A percentile compares a stretch with the other conserved stretches of the same genome.
phyloP scores from a whole-genome alignment of 495 filamentous ascomycete genomes.

The Aspergillus sclerotiicarbonarius region DNA sequence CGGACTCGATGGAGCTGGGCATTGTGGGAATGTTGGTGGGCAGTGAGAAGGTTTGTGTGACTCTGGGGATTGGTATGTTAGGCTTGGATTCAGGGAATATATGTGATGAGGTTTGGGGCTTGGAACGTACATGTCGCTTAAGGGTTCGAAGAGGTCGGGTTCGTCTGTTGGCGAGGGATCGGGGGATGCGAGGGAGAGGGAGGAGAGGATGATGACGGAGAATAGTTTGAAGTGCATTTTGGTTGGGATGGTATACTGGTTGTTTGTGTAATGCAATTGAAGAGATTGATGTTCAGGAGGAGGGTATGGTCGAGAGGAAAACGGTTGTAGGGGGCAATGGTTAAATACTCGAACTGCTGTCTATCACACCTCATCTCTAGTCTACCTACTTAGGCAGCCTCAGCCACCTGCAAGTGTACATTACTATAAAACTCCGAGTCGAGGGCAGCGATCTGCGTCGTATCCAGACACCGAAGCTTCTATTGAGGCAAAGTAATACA shows the following conservation, averaged over 20 bases:
- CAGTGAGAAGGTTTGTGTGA: neutral
- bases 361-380: too few relatives aligned
- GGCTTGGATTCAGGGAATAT: neutral
- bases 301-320: too few relatives aligned
- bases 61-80: neutral
- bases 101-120: neutral
- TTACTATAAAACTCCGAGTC: neutral
- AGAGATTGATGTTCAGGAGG: too few relatives aligned
- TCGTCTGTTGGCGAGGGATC: neutral
- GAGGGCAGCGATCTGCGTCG: neutral
- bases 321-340: too few relatives aligned
- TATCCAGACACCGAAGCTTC: too few relatives aligned
- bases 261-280: too few relatives aligned
- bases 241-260: too few relatives aligned
- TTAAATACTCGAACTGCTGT: too few relatives aligned
- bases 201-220: neutral
- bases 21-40: constrained; percentile 8
- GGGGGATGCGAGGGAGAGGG: neutral
- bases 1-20: constrained; percentile 14
- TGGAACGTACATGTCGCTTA: neutral
- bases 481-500: too few relatives aligned
- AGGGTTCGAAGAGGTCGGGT: neutral
- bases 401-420: neutral
- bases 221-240: too few relatives aligned
- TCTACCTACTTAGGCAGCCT: too few relatives aligned